Conservation (phyloP, 805 yeast species). For the Lipomyces sp. region DNA sequence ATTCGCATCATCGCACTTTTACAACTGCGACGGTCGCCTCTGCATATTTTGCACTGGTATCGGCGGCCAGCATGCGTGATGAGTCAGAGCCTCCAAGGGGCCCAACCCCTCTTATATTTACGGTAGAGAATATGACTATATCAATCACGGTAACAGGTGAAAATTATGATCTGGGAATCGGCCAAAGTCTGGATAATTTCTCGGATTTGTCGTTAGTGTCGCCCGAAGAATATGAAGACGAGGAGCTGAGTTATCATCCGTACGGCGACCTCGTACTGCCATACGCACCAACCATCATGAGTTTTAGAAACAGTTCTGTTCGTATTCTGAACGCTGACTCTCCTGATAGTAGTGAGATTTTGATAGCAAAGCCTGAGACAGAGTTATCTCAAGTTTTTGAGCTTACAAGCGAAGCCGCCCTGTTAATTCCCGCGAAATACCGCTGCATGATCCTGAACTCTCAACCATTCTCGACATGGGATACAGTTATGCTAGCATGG, state of each 20-base stretch:
- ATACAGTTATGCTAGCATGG: slow-evolving; percentile 26
- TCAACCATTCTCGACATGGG: slow-evolving; percentile 19
- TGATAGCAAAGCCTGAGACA: slow-evolving; percentile 14
- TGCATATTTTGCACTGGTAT: background rate
- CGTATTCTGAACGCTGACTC: slow-evolving; percentile 14
- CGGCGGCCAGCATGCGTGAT: background rate
- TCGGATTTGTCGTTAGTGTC: slow-evolving; percentile 16
- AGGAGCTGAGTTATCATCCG: slow-evolving; percentile 4
- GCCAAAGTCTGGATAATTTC: slow-evolving; percentile 11
- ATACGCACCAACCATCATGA: slow-evolving; percentile 18
- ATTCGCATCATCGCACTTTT: background rate
- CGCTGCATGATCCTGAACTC: slow-evolving; percentile 25
- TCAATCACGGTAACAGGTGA: slow-evolving; percentile 13
- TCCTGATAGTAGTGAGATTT: background rate
- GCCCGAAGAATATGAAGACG: slow-evolving; percentile 10
- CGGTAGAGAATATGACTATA: slow-evolving; percentile 7
- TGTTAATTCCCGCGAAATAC: slow-evolving; percentile 19
- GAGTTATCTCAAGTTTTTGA: slow-evolving; percentile 22
- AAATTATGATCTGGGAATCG: slow-evolving; percentile 6
- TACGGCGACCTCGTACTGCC: slow-evolving; percentile 23
- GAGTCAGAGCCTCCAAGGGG: background rate
- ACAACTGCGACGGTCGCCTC: slow-evolving; percentile 1
- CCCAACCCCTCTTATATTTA: slow-evolving; percentile 3
- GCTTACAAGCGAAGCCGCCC: slow-evolving; percentile 16
- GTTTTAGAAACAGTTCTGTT: slow-evolving; percentile 15